Evolutionary conservation across 371 early-diverging fungal genomes (phyloP).

Genomic region (Actinomortierella ambigua): DNA sequence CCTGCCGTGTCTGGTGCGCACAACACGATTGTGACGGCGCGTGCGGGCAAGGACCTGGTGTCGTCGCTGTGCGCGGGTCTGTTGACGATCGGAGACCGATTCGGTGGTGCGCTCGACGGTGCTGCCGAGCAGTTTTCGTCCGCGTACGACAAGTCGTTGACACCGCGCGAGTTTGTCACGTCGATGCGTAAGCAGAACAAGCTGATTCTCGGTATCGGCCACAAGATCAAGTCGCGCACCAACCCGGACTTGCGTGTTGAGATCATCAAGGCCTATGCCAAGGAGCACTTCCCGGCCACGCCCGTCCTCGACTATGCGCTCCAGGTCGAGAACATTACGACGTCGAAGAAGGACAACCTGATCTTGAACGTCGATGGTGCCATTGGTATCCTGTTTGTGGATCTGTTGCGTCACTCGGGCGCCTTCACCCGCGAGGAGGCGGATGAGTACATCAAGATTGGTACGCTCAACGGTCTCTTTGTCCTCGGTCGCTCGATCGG

Average conservation of each 20-base stretch:
- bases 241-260: conserved; percentile 97
- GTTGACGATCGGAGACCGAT: conserved; percentile 90
- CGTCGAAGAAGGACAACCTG: conserved; percentile 95
- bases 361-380: conserved; percentile 96
- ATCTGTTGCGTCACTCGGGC: conserved; percentile 86
- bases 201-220: conserved; percentile 93
- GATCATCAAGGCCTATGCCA: conserved; percentile 89
- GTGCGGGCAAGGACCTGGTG: conserved; percentile 95
- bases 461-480: conserved; percentile 94
- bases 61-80: conserved; percentile 91
- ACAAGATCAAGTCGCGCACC: conserved; percentile 97
- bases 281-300: conserved; percentile 82
- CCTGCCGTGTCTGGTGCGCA: conserved; percentile 92
- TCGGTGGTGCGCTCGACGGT: conserved; percentile 96
- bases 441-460: conserved; percentile 93
- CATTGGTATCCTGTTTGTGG: conserved; percentile 93
- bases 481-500: conserved; percentile 93
- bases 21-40: conserved; percentile 98
- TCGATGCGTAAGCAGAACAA: conserved; percentile 92
- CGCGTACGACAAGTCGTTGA: conserved; percentile 89
- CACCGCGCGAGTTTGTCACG: conserved; percentile 91
- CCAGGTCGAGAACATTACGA: conserved; percentile 92
- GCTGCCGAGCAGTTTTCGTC: conserved; percentile 86
- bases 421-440: conserved; percentile 92
- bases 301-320: conserved; percentile 90